Evolutionary conservation across 345 rosid species (phyloP), one percentile per base, ranked within the genome.

Genomic region (Passiflora organensis): DNA sequence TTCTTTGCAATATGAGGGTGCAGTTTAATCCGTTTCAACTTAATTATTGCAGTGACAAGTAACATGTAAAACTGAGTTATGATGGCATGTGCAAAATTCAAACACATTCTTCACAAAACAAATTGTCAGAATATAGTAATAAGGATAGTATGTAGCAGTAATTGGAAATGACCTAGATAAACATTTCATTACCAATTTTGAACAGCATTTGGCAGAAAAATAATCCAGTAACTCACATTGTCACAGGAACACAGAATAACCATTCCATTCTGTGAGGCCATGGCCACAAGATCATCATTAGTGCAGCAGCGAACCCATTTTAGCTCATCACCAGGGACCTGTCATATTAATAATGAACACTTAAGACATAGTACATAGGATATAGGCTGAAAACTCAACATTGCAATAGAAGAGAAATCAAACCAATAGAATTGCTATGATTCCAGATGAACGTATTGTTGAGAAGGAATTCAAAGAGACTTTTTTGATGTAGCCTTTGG

Each of bases 221-320:
- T 28, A 56, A 55, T 32, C 22, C 43, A 41, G 54, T 20, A 58
- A 64, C 89, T 69, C 77, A 88, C 98, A 70, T 66, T 76, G 48
- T 81, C 90, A 53, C 93, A 86, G 48, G 93, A 76, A 67, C 87
- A 81, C 48, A 91, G 63, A 67, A 86, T 84, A 57, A 88, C 96
- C 93, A 75, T 81, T 84, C 96, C 98, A 43, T 88, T 86, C 48
- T 76, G 96, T 12, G 98, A 91, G 55, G 98, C 98, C 96, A 91
- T 84, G 38, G 96, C 96, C 53, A 88, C 87, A 54, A 88, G 85
- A 73, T 91, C 98, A 62, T 82, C 80, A 72, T 82, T 84, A 62
- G 89, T 60, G 73, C 98, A 88, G 55, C 87, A 81, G 10, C 83
- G 85, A 21, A 88, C 98, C 98, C 96, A 91, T 69, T 82, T 91